Percentiles rank a stretch among this genome's conserved stretches.
phyloP scores from a whole-genome alignment of 305 asterid species.

The Salvia sclarea region DNA sequence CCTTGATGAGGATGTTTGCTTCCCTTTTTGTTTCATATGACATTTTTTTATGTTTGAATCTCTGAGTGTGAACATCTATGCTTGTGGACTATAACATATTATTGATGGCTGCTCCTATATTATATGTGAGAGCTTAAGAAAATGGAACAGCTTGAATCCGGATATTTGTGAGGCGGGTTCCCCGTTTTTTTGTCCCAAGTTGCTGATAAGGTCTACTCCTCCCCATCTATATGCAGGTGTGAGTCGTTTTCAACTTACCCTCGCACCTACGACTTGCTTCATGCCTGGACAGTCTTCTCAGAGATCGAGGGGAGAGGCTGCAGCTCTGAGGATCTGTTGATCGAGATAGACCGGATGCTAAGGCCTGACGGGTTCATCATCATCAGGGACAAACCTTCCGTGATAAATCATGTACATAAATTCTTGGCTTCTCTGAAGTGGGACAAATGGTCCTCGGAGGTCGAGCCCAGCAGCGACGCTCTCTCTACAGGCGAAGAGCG shows the following conservation, averaged over 20 bases:
- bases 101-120: too few species aligned
- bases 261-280: conserved; percentile 88
- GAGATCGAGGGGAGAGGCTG: conserved; percentile 68
- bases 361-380: conserved; percentile 86
- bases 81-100: not conserved
- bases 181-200: not conserved
- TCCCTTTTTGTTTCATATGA: not conserved
- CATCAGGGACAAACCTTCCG: conserved; percentile 64
- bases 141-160: not conserved
- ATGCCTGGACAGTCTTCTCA: conserved; percentile 78
- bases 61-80: not conserved
- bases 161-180: not conserved
- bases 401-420: conserved; percentile 53
- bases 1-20: not conserved
- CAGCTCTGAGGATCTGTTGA: conserved; percentile 73
- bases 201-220: not conserved
- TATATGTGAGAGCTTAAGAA: too few species aligned
- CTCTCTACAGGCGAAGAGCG: conserved; percentile 64
- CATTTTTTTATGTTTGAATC: not conserved
- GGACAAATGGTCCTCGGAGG: conserved; percentile 85
- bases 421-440: conserved; percentile 66
- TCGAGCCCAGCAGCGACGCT: conserved; percentile 63
- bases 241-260: conserved; percentile 95
- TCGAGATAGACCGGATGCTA: conserved; percentile 86
- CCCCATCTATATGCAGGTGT: conserved; percentile 62